These are phyloP conservation scores for Saussurea involucrata DNA, from an alignment of 129 eudicot species.

Conservation along the genomic window DNA sequence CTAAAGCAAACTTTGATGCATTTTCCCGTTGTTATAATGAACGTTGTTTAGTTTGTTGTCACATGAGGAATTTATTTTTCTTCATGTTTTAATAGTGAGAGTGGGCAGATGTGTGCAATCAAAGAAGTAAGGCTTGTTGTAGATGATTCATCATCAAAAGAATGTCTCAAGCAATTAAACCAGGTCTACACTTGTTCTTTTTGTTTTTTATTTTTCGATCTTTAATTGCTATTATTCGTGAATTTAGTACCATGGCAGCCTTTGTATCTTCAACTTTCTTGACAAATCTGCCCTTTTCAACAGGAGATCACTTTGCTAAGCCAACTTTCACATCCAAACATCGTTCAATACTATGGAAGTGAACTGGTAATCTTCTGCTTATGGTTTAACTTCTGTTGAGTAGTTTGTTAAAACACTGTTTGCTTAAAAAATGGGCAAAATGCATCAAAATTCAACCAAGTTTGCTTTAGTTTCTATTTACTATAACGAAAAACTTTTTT, in stretches of 20 bases:
- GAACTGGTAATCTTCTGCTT: slow-evolving; percentile 45
- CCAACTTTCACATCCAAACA: slow-evolving; percentile 66
- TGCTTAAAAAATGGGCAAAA: no score
- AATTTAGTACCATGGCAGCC: not conserved
- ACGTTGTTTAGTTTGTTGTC: not conserved
- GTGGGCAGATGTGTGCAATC: slow-evolving; percentile 81
- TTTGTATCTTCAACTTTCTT: not conserved
- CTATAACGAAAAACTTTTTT: no score
- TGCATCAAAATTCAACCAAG: not conserved
- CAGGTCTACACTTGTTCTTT: slow-evolving; percentile 39
- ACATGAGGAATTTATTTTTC: not conserved
- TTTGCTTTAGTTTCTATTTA: no score
- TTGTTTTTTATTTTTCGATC: no score
- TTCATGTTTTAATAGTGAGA: slow-evolving; percentile 41
- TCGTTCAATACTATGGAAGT: slow-evolving; percentile 75
- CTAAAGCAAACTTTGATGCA: not conserved
- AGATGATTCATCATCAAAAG: slow-evolving; percentile 67
- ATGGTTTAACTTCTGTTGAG: not conserved
- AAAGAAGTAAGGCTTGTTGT: slow-evolving; percentile 61
- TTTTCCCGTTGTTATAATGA: not conserved
- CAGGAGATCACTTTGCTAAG: slow-evolving; percentile 75
- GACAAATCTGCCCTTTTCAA: not conserved
- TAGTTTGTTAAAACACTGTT: not conserved
- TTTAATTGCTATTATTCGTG: no score
- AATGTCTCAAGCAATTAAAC: slow-evolving; percentile 70